Evolutionary conservation across 176 grass and related monocot species (phyloP).

Genomic region (barley (Hordeum vulgare)): DNA sequence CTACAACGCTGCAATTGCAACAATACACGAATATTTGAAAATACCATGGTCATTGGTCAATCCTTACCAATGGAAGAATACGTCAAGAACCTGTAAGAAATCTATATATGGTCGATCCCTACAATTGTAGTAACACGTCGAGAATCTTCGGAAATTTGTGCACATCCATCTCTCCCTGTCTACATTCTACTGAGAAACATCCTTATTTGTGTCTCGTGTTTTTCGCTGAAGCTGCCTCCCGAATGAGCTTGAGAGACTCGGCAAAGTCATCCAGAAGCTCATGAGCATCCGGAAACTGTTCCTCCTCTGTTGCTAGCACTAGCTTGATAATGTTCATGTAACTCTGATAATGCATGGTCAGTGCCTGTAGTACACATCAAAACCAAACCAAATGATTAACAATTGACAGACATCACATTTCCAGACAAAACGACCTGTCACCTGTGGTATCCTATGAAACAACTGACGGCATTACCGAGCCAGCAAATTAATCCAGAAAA

Average conservation of each 20-base stretch:
- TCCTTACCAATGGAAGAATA: background rate
- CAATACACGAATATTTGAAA: background rate
- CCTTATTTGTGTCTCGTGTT: background rate
- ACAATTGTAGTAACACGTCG: background rate
- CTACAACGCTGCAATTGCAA: background rate
- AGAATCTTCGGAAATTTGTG: background rate
- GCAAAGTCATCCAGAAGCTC: slow-evolving; percentile 62
- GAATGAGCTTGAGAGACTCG: slow-evolving; percentile 55
- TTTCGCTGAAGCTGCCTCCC: slow-evolving; percentile 28
- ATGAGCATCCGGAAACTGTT: slow-evolving; percentile 43
- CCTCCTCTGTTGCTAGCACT: slow-evolving; percentile 57
- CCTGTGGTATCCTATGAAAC: background rate
- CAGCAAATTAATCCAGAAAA: background rate
- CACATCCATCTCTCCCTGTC: background rate
- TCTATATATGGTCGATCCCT: background rate
- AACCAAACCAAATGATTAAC: background rate
- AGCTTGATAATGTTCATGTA: slow-evolving; percentile 71
- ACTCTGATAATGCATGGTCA: slow-evolving; percentile 74
- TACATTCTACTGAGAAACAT: background rate
- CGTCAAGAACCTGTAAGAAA: background rate
- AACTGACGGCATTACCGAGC: background rate
- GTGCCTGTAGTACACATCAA: slow-evolving; percentile 35
- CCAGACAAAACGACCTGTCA: background rate
- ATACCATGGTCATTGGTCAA: background rate
- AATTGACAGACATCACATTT: background rate